A percentile compares a stretch with the other conserved stretches of the same genome.
These are phyloP conservation scores for Colletotrichum sp. DNA, from an alignment of 2,329 filamentous ascomycete genomes.

Conservation along the genomic window DNA sequence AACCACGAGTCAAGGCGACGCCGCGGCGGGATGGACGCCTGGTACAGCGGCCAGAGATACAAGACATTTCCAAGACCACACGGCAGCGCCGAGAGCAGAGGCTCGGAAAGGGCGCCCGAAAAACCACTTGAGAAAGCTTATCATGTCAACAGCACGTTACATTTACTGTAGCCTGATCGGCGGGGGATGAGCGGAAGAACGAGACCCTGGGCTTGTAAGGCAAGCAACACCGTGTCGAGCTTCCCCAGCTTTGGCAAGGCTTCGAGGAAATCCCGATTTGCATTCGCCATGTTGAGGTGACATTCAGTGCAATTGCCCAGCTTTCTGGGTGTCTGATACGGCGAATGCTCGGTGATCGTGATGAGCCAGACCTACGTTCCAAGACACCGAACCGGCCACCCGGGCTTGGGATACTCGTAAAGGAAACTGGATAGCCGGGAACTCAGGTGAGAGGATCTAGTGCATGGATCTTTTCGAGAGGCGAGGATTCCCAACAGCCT, in stretches of 20 bases:
- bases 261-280: not conserved
- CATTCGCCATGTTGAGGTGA: not conserved
- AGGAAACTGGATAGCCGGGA: not conserved
- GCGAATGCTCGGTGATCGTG: not conserved
- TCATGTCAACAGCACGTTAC: constrained; percentile 10
- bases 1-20: constrained; percentile 6
- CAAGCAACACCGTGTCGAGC: not conserved
- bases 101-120: not conserved
- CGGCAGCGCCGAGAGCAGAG: constrained; percentile 5
- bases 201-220: not conserved
- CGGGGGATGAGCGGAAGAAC: not conserved
- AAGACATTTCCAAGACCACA: not conserved
- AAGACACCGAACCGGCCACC: not conserved
- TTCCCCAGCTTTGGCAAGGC: not conserved
- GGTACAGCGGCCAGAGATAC: not conserved
- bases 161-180: not conserved
- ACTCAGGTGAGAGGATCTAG: not conserved
- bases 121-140: not conserved
- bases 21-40: constrained; percentile 8
- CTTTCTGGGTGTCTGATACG: not conserved
- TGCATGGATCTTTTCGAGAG: not conserved
- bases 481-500: not conserved
- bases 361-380: not conserved
- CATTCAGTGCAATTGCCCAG: not conserved
- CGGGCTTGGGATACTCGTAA: not conserved